Evolutionary conservation across 2,329 filamentous ascomycete genomes (phyloP).

Genomic region (Colletotrichum nymphaeae): DNA sequence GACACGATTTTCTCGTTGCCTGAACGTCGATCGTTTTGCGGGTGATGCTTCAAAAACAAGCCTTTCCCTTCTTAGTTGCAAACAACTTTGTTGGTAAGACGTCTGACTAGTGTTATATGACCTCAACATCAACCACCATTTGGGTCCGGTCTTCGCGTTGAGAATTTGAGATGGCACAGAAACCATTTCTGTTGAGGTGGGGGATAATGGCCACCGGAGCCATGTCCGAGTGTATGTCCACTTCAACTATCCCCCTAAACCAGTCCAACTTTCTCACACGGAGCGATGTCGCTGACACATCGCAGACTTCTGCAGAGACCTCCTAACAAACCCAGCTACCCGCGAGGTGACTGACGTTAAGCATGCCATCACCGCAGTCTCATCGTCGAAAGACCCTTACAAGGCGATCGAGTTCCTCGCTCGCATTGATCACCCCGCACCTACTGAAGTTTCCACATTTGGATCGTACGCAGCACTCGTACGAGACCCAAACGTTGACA

Average conservation of each 20-base stretch:
- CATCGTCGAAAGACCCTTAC: slow-evolving; percentile 82
- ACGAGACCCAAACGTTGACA: slow-evolving; percentile 80
- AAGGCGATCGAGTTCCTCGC: slow-evolving; percentile 87
- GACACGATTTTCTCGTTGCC: background rate
- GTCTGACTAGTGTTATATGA: too few species aligned
- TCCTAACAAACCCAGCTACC: slow-evolving; percentile 77
- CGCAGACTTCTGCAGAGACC: slow-evolving; percentile 77
- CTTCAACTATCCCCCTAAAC: background rate
- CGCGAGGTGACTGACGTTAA: slow-evolving; percentile 78
- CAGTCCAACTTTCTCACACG: background rate
- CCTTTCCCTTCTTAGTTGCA: too few species aligned
- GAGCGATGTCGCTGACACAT: background rate
- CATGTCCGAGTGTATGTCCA: slow-evolving; percentile 64
- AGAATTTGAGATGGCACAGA: slow-evolving; percentile 52
- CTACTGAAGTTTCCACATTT: slow-evolving; percentile 76
- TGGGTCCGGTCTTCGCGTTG: too few species aligned
- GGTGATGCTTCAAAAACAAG: too few species aligned
- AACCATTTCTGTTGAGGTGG: slow-evolving; percentile 64
- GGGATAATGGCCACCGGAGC: slow-evolving; percentile 70
- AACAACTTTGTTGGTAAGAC: too few species aligned
- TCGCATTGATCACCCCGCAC: slow-evolving; percentile 74
- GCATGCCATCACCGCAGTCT: slow-evolving; percentile 78
- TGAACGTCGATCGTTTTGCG: background rate
- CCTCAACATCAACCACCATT: too few species aligned
- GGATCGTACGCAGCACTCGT: slow-evolving; percentile 86